Evolutionary conservation across 169 alveolate genomes (phyloP), one percentile per base, ranked within the genome.

Genomic region (Plasmodium berghei): DNA sequence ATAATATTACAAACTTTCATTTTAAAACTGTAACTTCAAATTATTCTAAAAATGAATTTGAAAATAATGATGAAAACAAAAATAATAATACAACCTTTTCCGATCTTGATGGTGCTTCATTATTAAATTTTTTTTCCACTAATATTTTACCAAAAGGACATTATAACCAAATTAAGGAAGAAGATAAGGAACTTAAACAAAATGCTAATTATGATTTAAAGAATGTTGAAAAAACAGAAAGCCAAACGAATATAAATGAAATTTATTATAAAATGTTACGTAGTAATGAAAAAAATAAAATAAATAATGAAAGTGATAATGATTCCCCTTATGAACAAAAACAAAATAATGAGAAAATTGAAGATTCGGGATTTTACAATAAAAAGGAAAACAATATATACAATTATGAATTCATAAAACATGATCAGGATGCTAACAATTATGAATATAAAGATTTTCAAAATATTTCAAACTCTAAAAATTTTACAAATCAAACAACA

Each of bases 261-360:
- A 49, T 77, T 12, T 77, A 77, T 58, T 77, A 77, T 70, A 64
- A 77, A 77, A 62, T 77, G 63, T 48, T 77, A 48, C 48, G 80
- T 22, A 77, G 77, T 55, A 24, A 77, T 64, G 71, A 62, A 77
- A 77, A 77, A 56, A 77, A 77, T 1, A 9, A n/a, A 5, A 42
- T 4, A 34, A 4, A 5, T 4, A 34, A 5, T 4, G 42, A 72
- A 28, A 55, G 52, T 26, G 48, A 77, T 4, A 77, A 64, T 64
- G 52, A 54, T 5, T 10, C 34, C 1, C 59, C 26, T 14, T 18
- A 16, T 61, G 20, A 20, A 18, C 52, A 24, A 12, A 74, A 61
- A 18, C 59, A 18, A 18, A 58, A 73, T 18, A 58, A 61, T 49
- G 55, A 73, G 9, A 49, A n/a, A n/a, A n/a, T n/a, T n/a, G n/a